A percentile compares a stretch with the other conserved stretches of the same genome.
Conservation (phyloP, 805 yeast species). For the Sugiyamaella floridensis region DNA sequence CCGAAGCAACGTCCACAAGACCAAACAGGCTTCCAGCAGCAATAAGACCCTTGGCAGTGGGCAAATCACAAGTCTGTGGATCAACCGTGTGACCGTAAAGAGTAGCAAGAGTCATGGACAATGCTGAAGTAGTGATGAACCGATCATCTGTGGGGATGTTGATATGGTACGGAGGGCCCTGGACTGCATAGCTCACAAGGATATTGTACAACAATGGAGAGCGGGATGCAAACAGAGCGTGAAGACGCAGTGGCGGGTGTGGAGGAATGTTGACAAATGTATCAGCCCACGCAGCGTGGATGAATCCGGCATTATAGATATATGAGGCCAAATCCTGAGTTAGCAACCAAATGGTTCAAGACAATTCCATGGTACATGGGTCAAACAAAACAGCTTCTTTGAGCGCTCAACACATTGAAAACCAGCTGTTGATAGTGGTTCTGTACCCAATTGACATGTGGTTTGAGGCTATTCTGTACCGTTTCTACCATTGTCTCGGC, state of each 20-base stretch:
- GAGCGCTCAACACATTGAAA: too few relatives aligned
- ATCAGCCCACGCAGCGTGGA: constrained; percentile 33
- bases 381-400: too few relatives aligned
- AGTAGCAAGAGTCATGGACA: constrained; percentile 29
- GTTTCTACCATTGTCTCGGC: too few relatives aligned
- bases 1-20: constrained; percentile 22
- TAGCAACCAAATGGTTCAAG: background rate
- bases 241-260: constrained; percentile 26
- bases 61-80: constrained; percentile 15
- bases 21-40: constrained; percentile 28
- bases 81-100: constrained; percentile 28
- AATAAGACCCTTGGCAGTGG: constrained; percentile 24
- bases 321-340: constrained; percentile 19
- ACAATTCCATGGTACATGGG: background rate
- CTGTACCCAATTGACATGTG: too few relatives aligned
- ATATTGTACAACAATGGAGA: constrained; percentile 27
- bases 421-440: too few relatives aligned
- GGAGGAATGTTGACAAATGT: constrained; percentile 24
- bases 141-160: constrained; percentile 20
- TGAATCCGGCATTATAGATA: constrained; percentile 28
- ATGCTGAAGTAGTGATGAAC: constrained; percentile 21
- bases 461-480: too few relatives aligned
- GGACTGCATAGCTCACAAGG: constrained; percentile 15
- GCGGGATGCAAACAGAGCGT: constrained; percentile 29
- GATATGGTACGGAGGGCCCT: constrained; percentile 27